These are phyloP conservation scores for Leishmania martiniquensis DNA, from an alignment of 208 protist species.

Conservation along the genomic window DNA sequence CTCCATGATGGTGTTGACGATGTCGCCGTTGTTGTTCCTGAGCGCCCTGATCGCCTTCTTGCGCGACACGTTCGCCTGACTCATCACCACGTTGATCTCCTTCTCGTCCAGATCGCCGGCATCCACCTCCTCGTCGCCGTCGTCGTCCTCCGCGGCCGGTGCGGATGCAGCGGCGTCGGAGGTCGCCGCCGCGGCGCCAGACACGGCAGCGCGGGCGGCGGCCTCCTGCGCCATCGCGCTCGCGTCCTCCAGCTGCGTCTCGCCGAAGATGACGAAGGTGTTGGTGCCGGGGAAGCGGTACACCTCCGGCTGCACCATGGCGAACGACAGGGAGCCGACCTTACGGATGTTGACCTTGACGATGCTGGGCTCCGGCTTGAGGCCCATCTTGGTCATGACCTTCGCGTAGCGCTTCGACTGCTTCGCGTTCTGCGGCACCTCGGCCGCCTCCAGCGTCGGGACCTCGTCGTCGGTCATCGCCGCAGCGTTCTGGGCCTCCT, in stretches of 20 bases:
- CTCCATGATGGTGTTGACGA: constrained; percentile 91
- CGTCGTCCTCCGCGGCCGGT: constrained; percentile 40
- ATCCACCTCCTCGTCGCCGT: constrained; percentile 62
- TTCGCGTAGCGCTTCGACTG: constrained; percentile 96
- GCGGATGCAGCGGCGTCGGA: constrained; percentile 30
- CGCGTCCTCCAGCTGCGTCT: constrained; percentile 96
- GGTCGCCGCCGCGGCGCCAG: constrained; percentile 35
- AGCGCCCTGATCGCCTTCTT: constrained; percentile 83
- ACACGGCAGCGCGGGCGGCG: constrained; percentile 68
- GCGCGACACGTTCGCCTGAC: constrained; percentile 70
- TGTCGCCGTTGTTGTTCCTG: constrained; percentile 86
- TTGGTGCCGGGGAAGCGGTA: constrained; percentile 95
- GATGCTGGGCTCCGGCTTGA: constrained; percentile 95
- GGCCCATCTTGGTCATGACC: constrained; percentile 96
- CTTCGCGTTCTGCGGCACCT: constrained; percentile 70
- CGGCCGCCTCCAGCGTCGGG: constrained; percentile 73
- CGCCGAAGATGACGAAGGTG: constrained; percentile 98
- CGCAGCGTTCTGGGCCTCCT: constrained; percentile 62
- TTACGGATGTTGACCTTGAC: constrained; percentile 95
- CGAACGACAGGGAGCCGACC: constrained; percentile 88
- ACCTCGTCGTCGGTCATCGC: constrained; percentile 68
- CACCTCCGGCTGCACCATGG: constrained; percentile 95
- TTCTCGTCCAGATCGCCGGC: constrained; percentile 74
- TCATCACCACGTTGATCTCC: constrained; percentile 89
- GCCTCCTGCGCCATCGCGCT: constrained; percentile 65